Base-by-base conservation (phyloP, 2,329 filamentous ascomycete genomes). In the Arthrobotrys conoides region DNA sequence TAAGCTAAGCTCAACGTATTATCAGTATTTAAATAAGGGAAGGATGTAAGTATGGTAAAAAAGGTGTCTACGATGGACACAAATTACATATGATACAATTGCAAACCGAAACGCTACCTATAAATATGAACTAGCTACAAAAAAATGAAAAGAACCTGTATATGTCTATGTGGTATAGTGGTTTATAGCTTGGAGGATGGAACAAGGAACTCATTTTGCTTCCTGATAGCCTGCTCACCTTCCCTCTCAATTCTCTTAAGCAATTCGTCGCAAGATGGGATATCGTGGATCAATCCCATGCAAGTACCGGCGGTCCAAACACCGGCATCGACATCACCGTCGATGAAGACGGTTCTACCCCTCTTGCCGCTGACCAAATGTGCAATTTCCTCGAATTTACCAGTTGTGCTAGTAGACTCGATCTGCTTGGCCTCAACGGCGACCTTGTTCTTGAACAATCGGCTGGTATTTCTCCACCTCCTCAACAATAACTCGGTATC, bases 261-360 rank as follows among this genome's bases (percentile, higher is more conserved):
- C 27, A 96, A 86, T 0, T 86, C 90, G 57, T 88, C 88, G 83
- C 93, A 95, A 0, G 91, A 93, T 8, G 92, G 92, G 69, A 94
- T 92, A 82, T 96, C 93, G 82, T 95, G 90, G 80, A 96, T 96
- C 71, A 96, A 84, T 5, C 93, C 93, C 81, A 99, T 97, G 81
- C 98, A 95, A 84, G 97, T 95, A 10, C 96, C 96, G 8, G 95
- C 94, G 20, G 96, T 98, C 96, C 96, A 99, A 46, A 97, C 94
- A 69, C 96, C 96, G 84, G 90, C 93, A 83, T 99, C 92, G 67
- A 92, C 89, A 83, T 99, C 96, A 18, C 96, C 96, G 79, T 94
- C 97, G 81, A 94, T 83, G 85, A 97, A 98, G 5, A 98, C 96
- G 87, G 97, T 89, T 79, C 93, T 89, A 36, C 96, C 96, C 80